These are phyloP conservation scores for Termitomyces sp. DNA, from an alignment of 768 basidiomycete genomes.

Conservation along the genomic window DNA sequence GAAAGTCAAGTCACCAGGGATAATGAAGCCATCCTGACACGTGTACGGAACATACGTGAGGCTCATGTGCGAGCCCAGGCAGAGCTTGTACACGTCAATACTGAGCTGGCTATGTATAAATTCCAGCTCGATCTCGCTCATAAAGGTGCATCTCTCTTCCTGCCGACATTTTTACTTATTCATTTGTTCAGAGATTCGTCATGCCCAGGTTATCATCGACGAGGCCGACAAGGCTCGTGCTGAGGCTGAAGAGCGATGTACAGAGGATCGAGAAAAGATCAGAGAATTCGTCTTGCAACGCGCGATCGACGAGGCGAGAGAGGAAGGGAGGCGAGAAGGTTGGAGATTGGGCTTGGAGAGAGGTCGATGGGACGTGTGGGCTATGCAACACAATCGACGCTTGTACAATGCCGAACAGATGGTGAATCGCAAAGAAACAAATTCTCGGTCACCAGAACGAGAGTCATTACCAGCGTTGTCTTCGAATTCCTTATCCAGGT, in stretches of 20 bases:
- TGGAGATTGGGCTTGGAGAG: slow-evolving; percentile 46
- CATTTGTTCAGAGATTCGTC: slow-evolving; percentile 40
- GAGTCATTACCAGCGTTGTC: background rate
- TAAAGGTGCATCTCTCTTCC: slow-evolving; percentile 26
- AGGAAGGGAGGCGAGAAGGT: slow-evolving; percentile 53
- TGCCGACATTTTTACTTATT: background rate
- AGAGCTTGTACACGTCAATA: slow-evolving; percentile 31
- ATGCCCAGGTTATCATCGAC: slow-evolving; percentile 52
- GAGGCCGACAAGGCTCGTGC: slow-evolving; percentile 47
- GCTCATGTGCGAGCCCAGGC: slow-evolving; percentile 29
- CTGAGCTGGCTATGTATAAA: slow-evolving; percentile 58
- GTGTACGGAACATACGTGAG: slow-evolving; percentile 31
- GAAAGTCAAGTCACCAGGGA: slow-evolving; percentile 27
- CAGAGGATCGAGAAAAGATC: slow-evolving; percentile 42
- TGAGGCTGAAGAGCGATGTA: slow-evolving; percentile 47
- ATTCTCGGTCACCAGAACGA: background rate
- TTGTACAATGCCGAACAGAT: background rate
- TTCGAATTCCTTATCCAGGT: background rate
- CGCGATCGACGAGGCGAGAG: slow-evolving; percentile 47
- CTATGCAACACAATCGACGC: slow-evolving; percentile 1
- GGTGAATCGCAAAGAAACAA: background rate
- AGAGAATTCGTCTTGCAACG: slow-evolving; percentile 46
- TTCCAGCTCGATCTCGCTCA: slow-evolving; percentile 59
- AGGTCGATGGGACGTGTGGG: slow-evolving; percentile 22
- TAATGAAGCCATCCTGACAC: slow-evolving; percentile 27